Base-by-base conservation (phyloP, 1,284 basidiomycete genomes). In the Moniliella sp. region DNA sequence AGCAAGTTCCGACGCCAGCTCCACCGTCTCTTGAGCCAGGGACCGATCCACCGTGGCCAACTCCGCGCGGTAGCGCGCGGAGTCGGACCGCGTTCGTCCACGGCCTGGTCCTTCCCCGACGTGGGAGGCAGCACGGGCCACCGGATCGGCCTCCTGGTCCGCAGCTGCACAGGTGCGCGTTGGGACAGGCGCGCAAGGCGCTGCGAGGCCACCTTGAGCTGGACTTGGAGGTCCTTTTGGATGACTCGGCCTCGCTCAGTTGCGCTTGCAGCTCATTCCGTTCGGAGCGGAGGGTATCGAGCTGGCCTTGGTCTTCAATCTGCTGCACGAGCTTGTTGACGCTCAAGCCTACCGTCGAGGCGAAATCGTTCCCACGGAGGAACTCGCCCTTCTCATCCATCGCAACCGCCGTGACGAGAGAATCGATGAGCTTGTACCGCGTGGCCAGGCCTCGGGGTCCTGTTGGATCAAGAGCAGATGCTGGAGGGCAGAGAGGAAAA, bases 351-450 rank as follows among this genome's bases (percentile, higher is more conserved):
- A 93, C 69, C 13, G 83, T 72, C 31, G 75, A 71, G 37, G 82
- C 78, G 16, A 83, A 79, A 30, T 66, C 65, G 26, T 67, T 60
- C 21, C 67, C 65, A 31, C 83, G 69, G 12, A 55, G 55, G 55
- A 5, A 53, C 44, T 47, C 44, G 48, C 80, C 79, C 62, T 83
- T 80, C 31, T 66, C 63, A 62, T 91, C 83, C 64, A 93, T 72
- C 15, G 93, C 84, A 27, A 97, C 74, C 48, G 86, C 78, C 19
- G 81, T 76, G 29, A 97, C 73, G 31, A 94, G 67, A n/a, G 78
- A 76, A 58, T 94, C 83, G 48, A 97, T 71, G 30, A 97, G 71
- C 62, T 84, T 82, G 62, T 80, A 93, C 62, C 86, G 81, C 47
- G 84, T 77, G 18, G 75, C 70, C 18, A 78, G 75, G 40, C 37